phyloP scores from a whole-genome alignment of 179 eudicot genomes.

The Spergularia azorica region DNA sequence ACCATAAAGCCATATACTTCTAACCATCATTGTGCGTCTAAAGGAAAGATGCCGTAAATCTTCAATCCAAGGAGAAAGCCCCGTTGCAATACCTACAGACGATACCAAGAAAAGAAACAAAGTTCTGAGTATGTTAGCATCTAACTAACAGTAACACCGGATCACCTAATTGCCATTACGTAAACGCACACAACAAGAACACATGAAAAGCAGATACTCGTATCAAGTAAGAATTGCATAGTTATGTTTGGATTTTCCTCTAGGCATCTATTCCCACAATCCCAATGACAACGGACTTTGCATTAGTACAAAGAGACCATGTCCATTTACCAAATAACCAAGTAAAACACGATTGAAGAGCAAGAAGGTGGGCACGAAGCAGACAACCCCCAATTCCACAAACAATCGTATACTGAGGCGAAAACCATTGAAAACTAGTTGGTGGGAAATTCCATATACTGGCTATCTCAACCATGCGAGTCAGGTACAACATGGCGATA shows the following conservation, averaged over 20 bases:
- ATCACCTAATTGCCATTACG: no score
- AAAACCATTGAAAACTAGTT: background rate
- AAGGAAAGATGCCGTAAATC: background rate
- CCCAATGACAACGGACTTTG: no score
- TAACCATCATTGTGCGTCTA: background rate
- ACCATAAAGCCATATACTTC: background rate
- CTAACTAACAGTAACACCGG: no score
- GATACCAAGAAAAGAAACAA: background rate
- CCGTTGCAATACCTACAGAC: conserved; percentile 76
- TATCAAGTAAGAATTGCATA: background rate
- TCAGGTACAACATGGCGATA: no score
- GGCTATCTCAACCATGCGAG: background rate
- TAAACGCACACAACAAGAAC: background rate
- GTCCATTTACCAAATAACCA: background rate
- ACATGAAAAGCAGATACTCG: background rate
- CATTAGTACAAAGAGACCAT: no score
- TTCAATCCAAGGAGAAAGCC: conserved; percentile 63
- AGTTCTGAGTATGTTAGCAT: background rate
- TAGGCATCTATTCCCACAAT: background rate
- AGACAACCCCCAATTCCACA: background rate
- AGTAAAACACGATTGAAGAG: background rate
- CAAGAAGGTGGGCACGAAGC: background rate
- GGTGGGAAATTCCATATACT: background rate
- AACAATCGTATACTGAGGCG: background rate
- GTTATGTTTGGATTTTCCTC: background rate